Conservation (phyloP, 306 rosid genomes). For the Rosa lucieae region DNA sequence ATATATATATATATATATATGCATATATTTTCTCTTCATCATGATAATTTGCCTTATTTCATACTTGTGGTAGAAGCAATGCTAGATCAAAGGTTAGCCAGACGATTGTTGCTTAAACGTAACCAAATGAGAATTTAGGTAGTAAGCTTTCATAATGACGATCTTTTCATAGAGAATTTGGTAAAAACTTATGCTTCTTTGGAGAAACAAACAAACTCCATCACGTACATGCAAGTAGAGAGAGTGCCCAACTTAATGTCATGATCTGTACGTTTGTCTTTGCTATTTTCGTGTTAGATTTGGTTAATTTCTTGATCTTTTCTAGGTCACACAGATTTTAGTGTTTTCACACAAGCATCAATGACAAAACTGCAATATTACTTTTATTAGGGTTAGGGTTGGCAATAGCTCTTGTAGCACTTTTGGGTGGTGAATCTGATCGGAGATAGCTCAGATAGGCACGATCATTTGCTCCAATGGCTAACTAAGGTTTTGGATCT, state of each 20-base stretch:
- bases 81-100: background rate
- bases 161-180: background rate
- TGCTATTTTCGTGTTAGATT: background rate
- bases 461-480: too few species aligned
- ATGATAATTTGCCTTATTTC: background rate
- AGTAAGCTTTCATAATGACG: background rate
- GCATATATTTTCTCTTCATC: too few species aligned
- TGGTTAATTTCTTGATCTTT: too few species aligned
- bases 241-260: background rate
- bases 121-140: background rate
- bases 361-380: too few species aligned
- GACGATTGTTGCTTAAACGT: background rate
- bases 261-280: background rate
- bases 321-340: background rate
- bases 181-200: background rate
- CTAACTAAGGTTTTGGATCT: too few species aligned
- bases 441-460: too few species aligned
- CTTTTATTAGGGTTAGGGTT: too few species aligned
- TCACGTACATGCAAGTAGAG: background rate
- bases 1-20: too few species aligned
- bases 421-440: too few species aligned
- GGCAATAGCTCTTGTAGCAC: too few species aligned
- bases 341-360: too few species aligned
- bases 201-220: background rate
- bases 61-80: constrained; percentile 1